Conservation (phyloP, 805 yeast genomes). For the Scheffersomyces stipitis region DNA sequence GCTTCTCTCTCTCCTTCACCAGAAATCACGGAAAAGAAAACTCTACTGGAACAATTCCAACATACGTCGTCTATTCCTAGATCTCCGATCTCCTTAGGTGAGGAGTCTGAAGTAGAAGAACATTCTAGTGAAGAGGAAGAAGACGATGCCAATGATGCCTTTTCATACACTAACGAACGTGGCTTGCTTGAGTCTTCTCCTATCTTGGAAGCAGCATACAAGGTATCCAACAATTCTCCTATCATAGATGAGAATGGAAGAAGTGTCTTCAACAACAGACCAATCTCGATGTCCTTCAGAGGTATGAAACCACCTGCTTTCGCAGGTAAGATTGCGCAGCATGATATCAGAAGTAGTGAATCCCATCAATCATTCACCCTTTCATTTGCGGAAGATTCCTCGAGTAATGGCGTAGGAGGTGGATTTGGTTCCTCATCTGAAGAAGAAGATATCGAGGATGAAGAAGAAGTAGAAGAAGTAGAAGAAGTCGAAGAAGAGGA, state of each 20-base stretch:
- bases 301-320: constrained; percentile 64
- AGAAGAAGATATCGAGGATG: constrained; percentile 24
- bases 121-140: neutral
- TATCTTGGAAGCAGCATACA: constrained; percentile 17
- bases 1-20: neutral
- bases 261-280: constrained; percentile 23
- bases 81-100: constrained; percentile 8
- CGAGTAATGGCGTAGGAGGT: constrained; percentile 34
- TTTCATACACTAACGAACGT: neutral
- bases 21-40: neutral
- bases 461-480: constrained; percentile 14
- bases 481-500: constrained; percentile 7
- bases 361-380: constrained; percentile 43
- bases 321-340: constrained; percentile 31
- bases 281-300: constrained; percentile 56
- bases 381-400: constrained; percentile 33
- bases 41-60: too few relatives aligned
- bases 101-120: neutral
- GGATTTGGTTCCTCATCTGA: constrained; percentile 32
- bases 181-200: constrained; percentile 17
- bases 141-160: neutral
- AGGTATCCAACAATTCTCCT: constrained; percentile 1
- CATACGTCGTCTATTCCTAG: constrained; percentile 1
- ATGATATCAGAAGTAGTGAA: constrained; percentile 31
- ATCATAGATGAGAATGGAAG: constrained; percentile 6